Evolutionary conservation across 2,329 filamentous ascomycete species (phyloP).

Genomic region (Aspergillus neotritici): DNA sequence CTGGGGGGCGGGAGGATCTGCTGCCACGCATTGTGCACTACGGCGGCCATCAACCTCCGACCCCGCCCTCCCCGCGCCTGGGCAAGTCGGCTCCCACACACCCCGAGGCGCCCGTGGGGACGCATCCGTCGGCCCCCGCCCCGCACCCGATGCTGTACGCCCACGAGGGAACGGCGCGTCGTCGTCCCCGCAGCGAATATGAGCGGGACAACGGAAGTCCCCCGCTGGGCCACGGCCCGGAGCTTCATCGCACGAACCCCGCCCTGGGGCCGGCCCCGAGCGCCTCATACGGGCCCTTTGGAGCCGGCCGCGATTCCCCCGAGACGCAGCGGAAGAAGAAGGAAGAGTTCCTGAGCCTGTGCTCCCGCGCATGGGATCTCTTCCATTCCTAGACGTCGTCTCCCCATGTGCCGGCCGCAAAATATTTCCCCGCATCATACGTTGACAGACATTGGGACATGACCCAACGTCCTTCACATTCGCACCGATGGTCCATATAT

Average conservation of each 20-base stretch:
- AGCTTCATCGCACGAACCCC: slow-evolving; percentile 38
- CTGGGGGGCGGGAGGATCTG: slow-evolving; percentile 86
- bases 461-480: neutral
- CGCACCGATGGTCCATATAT: too few species aligned
- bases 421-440: neutral
- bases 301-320: slow-evolving; percentile 73
- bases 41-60: slow-evolving; percentile 86
- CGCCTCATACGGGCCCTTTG: slow-evolving; percentile 62
- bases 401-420: neutral
- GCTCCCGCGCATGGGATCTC: slow-evolving; percentile 88
- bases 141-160: slow-evolving; percentile 40
- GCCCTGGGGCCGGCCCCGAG: slow-evolving; percentile 23
- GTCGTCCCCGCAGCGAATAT: slow-evolving; percentile 82
- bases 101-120: slow-evolving; percentile 58
- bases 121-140: slow-evolving; percentile 46
- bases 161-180: slow-evolving; percentile 44
- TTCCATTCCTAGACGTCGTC: slow-evolving; percentile 70
- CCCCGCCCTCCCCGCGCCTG: slow-evolving; percentile 66
- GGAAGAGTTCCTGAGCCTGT: slow-evolving; percentile 83
- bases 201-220: slow-evolving; percentile 81
- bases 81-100: slow-evolving; percentile 23
- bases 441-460: neutral
- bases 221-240: slow-evolving; percentile 70
- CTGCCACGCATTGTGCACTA: slow-evolving; percentile 94
- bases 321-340: slow-evolving; percentile 81